These are phyloP conservation scores for Calonectria hawksworthii DNA, from an alignment of 2,329 filamentous ascomycete species.

Conservation along the genomic window DNA sequence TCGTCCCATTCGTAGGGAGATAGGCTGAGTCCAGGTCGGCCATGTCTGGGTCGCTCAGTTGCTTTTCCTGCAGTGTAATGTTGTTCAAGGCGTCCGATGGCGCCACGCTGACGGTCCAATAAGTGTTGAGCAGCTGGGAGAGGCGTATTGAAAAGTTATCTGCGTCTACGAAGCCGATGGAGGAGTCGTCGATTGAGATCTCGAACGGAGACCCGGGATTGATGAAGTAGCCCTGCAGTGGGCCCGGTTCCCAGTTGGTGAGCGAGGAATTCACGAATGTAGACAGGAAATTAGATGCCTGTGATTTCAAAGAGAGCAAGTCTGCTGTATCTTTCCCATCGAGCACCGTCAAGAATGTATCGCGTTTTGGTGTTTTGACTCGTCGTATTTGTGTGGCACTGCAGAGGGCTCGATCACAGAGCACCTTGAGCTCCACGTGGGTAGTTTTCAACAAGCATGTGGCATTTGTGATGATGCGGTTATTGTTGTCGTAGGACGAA, in stretches of 20 bases:
- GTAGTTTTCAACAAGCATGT: background rate
- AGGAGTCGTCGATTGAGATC: background rate
- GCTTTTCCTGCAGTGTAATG: background rate
- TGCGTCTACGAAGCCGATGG: background rate
- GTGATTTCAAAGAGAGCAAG: background rate
- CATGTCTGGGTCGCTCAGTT: background rate
- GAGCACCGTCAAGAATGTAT: background rate
- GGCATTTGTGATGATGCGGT: background rate
- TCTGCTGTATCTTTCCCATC: background rate
- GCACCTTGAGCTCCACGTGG: background rate
- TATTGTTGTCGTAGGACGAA: background rate
- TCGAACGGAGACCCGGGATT: background rate
- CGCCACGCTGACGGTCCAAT: conserved; percentile 23
- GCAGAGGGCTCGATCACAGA: background rate
- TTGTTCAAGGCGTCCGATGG: conserved; percentile 15
- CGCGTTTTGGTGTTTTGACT: background rate
- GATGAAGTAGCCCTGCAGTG: background rate
- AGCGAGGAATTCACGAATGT: background rate
- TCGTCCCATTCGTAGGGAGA: background rate
- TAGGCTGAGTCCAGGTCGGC: background rate
- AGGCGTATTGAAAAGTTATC: conserved; percentile 12
- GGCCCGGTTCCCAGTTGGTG: background rate
- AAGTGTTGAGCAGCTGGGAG: conserved; percentile 20
- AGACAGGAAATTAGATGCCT: background rate
- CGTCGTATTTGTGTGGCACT: background rate